Evolutionary conservation across 176 grass and related monocot genomes (phyloP).

Genomic region (Bothriochloa decipiens): DNA sequence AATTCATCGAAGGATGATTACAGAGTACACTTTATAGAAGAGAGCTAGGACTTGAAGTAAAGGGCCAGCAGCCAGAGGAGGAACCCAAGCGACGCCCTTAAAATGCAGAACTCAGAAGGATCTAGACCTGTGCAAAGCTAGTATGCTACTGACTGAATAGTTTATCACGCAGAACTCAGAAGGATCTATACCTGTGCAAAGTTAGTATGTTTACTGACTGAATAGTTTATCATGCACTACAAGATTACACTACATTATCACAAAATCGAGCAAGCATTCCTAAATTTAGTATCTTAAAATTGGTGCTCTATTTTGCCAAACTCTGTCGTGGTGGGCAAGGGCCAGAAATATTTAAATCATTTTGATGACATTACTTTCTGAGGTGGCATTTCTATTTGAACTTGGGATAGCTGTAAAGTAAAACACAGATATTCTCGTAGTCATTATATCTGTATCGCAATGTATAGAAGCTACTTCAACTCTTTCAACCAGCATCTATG

Average conservation of each 20-base stretch:
- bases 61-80: no score
- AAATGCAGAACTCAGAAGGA: slow-evolving; percentile 25
- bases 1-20: neutral
- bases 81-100: neutral
- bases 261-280: neutral
- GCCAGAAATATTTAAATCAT: neutral
- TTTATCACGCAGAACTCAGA: no score
- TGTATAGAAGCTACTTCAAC: slow-evolving; percentile 13
- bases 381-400: slow-evolving; percentile 33
- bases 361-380: slow-evolving; percentile 17
- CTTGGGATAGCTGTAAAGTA: slow-evolving; percentile 18
- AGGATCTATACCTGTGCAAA: no score
- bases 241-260: neutral
- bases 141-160: slow-evolving; percentile 1
- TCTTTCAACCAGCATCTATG: slow-evolving; percentile 14
- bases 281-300: slow-evolving; percentile 22
- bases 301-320: slow-evolving; percentile 8
- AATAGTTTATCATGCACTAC: neutral
- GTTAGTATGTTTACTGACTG: no score
- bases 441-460: slow-evolving; percentile 11
- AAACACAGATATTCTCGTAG: neutral
- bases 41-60: no score
- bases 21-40: neutral
- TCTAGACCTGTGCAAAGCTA: slow-evolving; percentile 16
- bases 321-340: neutral